A percentile compares a stretch with the other conserved stretches of the same genome.
phyloP scores from a whole-genome alignment of 192 early-diverging fungal species.

The Allomyces arbusculus region DNA sequence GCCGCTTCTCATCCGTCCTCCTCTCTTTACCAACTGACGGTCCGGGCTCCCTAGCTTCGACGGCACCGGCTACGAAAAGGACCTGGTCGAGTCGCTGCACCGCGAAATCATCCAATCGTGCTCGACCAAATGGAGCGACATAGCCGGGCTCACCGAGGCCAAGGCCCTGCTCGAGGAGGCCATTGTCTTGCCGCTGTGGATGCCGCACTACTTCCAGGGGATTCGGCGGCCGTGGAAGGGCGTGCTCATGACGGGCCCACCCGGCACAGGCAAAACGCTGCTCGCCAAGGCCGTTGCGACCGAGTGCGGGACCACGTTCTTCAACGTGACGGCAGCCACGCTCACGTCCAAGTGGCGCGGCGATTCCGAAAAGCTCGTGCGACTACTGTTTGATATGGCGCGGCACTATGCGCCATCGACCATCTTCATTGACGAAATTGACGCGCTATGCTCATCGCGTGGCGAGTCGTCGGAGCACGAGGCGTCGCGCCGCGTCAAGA shows the following conservation, averaged over 20 bases:
- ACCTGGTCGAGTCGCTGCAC: slow-evolving; percentile 38
- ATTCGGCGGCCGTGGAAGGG: slow-evolving; percentile 19
- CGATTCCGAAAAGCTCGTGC: slow-evolving; percentile 37
- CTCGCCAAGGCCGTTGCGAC: slow-evolving; percentile 43
- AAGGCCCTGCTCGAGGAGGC: slow-evolving; percentile 38
- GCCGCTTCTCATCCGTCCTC: no score
- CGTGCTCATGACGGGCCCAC: slow-evolving; percentile 40
- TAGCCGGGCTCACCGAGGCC: slow-evolving; percentile 35
- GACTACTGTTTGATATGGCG: slow-evolving; percentile 37
- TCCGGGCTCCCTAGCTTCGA: slow-evolving; percentile 14
- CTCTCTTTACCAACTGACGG: no score
- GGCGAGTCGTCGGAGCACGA: slow-evolving; percentile 28
- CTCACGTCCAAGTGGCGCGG: slow-evolving; percentile 42
- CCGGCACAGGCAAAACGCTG: slow-evolving; percentile 41
- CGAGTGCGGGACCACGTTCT: slow-evolving; percentile 44
- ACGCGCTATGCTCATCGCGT: slow-evolving; percentile 14
- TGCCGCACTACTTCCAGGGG: slow-evolving; percentile 43
- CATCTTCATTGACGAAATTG: slow-evolving; percentile 48
- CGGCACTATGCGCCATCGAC: slow-evolving; percentile 37
- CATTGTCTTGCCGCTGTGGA: slow-evolving; percentile 40
- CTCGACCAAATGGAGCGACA: slow-evolving; percentile 34
- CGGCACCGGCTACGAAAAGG: slow-evolving; percentile 34
- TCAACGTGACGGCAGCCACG: slow-evolving; percentile 37
- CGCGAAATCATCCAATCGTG: slow-evolving; percentile 32
- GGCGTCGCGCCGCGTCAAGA: slow-evolving; percentile 26